These are phyloP conservation scores for Pestalotiopsis sp. DNA, from an alignment of 2,329 filamentous ascomycete genomes.

Conservation along the genomic window DNA sequence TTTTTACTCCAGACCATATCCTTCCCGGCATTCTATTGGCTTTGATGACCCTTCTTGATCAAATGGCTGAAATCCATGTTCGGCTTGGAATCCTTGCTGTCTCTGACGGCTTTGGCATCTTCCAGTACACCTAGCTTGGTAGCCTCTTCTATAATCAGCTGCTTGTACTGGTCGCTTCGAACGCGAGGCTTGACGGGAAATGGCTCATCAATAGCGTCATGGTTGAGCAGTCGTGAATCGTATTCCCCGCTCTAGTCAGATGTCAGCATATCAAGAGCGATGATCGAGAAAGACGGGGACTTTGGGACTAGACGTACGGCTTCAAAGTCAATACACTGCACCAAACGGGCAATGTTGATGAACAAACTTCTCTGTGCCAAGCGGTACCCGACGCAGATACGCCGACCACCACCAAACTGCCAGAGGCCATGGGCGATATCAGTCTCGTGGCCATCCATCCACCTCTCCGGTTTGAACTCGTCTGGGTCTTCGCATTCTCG, in stretches of 20 bases:
- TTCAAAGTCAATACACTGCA: conserved; percentile 3
- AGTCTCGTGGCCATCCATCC: conserved; percentile 2
- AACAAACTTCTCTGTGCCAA: conserved; percentile 3
- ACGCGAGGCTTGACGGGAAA: not conserved
- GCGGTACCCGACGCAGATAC: conserved; percentile 3
- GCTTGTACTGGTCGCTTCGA: not conserved
- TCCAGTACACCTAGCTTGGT: not conserved
- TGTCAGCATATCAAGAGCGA: not conserved
- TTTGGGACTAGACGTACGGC: not conserved
- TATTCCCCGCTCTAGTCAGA: not conserved
- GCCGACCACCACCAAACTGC: conserved; percentile 1
- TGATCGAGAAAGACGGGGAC: no score
- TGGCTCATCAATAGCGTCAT: not conserved
- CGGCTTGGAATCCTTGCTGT: not conserved
- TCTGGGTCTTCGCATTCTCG: not conserved
- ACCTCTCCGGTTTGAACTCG: not conserved
- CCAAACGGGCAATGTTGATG: conserved; percentile 1
- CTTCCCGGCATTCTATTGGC: not conserved
- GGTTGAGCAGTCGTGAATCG: not conserved
- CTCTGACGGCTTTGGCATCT: not conserved
- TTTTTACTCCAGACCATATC: no score
- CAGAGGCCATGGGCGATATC: conserved; percentile 4
- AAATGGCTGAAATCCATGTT: not conserved
- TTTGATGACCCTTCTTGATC: not conserved
- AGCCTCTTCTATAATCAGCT: not conserved